phyloP scores from a whole-genome alignment of 306 rosid species.

The Sophora flavescens region DNA sequence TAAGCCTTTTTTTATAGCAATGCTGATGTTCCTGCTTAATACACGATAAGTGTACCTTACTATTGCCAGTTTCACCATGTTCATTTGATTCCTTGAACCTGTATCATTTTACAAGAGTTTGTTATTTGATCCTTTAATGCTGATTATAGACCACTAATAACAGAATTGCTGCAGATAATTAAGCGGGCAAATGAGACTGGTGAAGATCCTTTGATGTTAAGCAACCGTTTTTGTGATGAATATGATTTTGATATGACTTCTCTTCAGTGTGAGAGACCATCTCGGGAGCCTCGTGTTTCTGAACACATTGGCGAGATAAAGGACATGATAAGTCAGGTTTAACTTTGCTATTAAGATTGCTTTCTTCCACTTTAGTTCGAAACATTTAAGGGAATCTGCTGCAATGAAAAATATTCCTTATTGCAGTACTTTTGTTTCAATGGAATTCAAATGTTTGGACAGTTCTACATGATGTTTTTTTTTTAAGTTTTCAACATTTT shows the following conservation, averaged over 20 bases:
- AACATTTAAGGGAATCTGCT: not conserved
- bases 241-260: conserved; percentile 77
- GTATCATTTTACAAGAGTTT: conserved; percentile 24
- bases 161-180: conserved; percentile 73
- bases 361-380: conserved; percentile 10
- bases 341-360: conserved; percentile 24
- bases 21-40: conserved; percentile 7
- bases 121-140: conserved; percentile 39
- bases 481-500: not conserved
- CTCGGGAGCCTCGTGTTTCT: conserved; percentile 89
- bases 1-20: conserved; percentile 6
- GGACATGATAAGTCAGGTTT: conserved; percentile 84
- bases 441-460: conserved; percentile 20
- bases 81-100: conserved; percentile 19
- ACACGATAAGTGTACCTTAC: conserved; percentile 6
- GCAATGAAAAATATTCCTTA: not conserved
- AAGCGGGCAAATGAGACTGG: conserved; percentile 83
- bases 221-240: conserved; percentile 83
- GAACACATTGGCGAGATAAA: conserved; percentile 86
- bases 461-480: conserved; percentile 7
- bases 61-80: conserved; percentile 27
- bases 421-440: not conserved
- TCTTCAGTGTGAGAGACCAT: conserved; percentile 89
- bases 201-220: conserved; percentile 79
- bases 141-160: conserved; percentile 45